Evolutionary conservation across 495 filamentous ascomycete species (phyloP), one percentile per base, ranked within the genome.

Genomic region (Lepidopterella palustris): DNA sequence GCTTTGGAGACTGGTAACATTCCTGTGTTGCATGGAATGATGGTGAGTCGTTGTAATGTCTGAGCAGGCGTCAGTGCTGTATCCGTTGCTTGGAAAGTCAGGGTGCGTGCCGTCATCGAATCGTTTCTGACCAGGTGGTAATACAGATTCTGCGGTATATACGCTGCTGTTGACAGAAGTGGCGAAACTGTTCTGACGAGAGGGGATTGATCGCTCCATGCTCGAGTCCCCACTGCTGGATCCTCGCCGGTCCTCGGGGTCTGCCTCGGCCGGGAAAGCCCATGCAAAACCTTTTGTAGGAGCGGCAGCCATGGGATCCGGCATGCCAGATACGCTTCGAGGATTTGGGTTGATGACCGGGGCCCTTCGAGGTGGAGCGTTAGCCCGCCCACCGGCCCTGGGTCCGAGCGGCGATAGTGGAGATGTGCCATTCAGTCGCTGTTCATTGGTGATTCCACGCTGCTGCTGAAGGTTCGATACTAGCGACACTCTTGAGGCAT

Each of bases 281-380:
- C 74, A 76, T 13, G 74, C 67, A 57, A 63, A 73, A 65, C 74
- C 74, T 55, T 73, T 71, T 3, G 74, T 76, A 9, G 74, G 74
- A 15, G 66, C 63, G 11, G 72, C 63, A 48, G 74, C 74, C 47
- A 66, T 75, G 5, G 74, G 74, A 69, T 76, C 72, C 9, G 73
- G 73, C 63, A 66, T 66, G 32, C 73, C 73, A 55, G 68, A 69
- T 8, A 71, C 66, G 40, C 61, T 66, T 42, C 70, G 52, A 4
- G 70, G 68, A 45, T 63, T 67, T 3, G 72, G 71, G 53, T 65
- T 68, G 55, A 76, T 76, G 1, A 71, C 67, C 18, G 74, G 74
- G 9, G 74, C 74, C 24, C 69, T 56, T 40, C 72, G 69, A 20
- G 71, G 69, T 4, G 63, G 62, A 26, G 61, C 58, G 45, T 61